Base-by-base conservation (phyloP, 352 stramenopile species). In the Sclerospora graminicola region DNA sequence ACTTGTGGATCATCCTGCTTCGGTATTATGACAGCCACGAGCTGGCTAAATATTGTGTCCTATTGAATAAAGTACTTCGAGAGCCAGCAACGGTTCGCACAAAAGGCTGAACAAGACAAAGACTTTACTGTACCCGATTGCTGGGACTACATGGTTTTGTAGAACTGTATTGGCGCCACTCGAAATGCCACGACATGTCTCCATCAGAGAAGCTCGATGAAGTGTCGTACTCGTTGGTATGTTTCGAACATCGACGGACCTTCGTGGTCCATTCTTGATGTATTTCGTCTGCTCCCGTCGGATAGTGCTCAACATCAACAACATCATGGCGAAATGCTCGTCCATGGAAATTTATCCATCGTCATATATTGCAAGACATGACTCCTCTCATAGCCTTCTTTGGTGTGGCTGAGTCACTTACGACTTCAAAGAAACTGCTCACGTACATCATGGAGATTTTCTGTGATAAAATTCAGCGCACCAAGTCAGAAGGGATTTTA, bases 261-360 rank as follows among this genome's bases (percentile, higher is more conserved):
- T 62, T 2, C 60, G 57, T 30, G 60, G 63, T 13, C 41, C 66
- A 29, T 68, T 82, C 11, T 38, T 79, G 14, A 27, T 69, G 3
- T 61, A 63, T 28, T 77, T 77, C 29, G 39, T 65, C 28, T 82
- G 69, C 66, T 75, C 69, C 19, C 52, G 66, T 28, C 50, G 46
- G 35, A 49, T 51, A 27, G 45, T 27, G 19, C 45, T 82, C 7
- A 59, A 56, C 27, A 39, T 79, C 28, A 34, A 30, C 6, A 45
- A 46, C 18, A 51, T 68, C 53, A 2, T 82, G 66, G 66, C 50
- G 59, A 15, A 70, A 67, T 43, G 45, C 63, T 20, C 19, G 62
- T 9, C 46, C 66, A 27, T 82, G 69, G 66, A 66, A 63, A 45
- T 40, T 65, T 28, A 40, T 38, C 1, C 69, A 60, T 35, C 54